phyloP scores from a whole-genome alignment of 495 filamentous ascomycete species.

The Hyaloscypha finlandica region DNA sequence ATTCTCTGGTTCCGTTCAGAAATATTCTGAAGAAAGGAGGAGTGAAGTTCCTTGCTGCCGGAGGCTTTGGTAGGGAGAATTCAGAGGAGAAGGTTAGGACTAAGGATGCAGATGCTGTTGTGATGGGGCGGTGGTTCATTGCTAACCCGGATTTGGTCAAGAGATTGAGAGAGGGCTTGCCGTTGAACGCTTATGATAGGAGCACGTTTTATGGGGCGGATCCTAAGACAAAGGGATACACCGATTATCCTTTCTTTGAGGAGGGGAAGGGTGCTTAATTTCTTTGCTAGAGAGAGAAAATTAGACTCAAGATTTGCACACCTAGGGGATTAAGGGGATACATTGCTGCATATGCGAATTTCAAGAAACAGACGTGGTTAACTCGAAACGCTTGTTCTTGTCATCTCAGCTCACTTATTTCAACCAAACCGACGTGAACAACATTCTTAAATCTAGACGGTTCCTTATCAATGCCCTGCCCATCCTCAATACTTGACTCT shows the following conservation, averaged over 20 bases:
- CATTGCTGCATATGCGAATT: no score
- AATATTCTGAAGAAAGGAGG: constrained; percentile 42
- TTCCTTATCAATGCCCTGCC: no score
- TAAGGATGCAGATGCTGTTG: constrained; percentile 50
- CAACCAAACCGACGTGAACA: no score
- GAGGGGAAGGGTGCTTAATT: not conserved
- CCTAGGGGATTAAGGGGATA: no score
- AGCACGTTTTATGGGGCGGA: constrained; percentile 57
- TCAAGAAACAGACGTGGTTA: no score
- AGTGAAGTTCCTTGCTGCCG: constrained; percentile 56
- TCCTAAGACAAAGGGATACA: constrained; percentile 55
- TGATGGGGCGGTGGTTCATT: constrained; percentile 60
- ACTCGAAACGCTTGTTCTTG: no score
- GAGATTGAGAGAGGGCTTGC: constrained; percentile 54
- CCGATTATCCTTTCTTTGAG: constrained; percentile 40
- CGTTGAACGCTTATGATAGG: constrained; percentile 56
- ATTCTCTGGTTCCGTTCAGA: constrained; percentile 51
- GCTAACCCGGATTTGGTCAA: constrained; percentile 68
- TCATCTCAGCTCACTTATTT: no score
- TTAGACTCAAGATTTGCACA: no score
- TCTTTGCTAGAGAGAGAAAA: no score
- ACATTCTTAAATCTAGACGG: no score
- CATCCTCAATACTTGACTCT: no score
- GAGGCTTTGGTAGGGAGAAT: constrained; percentile 54
- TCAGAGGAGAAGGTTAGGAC: constrained; percentile 52